Conservation (phyloP, 78 protist genomes). For the Emiliania huxleyi region DNA sequence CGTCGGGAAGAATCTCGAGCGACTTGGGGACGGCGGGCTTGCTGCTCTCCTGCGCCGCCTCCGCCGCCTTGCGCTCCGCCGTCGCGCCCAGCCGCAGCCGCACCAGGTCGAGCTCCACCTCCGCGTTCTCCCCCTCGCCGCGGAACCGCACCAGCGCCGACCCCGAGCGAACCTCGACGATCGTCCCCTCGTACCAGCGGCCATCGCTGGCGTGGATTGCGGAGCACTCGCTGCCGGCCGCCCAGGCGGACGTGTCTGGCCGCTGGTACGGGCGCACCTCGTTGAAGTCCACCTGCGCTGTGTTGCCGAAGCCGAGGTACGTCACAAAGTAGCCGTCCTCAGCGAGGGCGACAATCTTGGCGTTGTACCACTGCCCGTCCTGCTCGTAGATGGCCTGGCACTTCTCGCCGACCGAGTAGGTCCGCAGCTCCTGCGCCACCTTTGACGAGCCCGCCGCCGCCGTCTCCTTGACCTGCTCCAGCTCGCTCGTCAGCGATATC, state of each 20-base stretch:
- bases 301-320: neutral
- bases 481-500: neutral
- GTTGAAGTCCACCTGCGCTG: constrained; percentile 1
- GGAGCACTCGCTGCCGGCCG: neutral
- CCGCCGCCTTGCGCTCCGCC: neutral
- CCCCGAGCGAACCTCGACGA: neutral
- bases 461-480: neutral
- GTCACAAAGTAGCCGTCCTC: constrained; percentile 20
- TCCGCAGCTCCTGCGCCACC: too few species aligned
- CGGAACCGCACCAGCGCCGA: neutral
- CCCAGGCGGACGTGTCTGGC: neutral
- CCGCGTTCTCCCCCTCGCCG: neutral
- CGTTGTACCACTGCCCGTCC: constrained; percentile 20
- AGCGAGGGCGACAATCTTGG: neutral
- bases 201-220: neutral
- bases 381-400: neutral
- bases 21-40: neutral
- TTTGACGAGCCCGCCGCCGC: too few species aligned
- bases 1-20: neutral
- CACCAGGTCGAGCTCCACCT: neutral
- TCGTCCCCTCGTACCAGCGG: neutral
- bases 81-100: neutral
- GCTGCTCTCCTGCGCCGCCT: neutral
- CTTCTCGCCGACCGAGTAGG: neutral
- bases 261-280: constrained; percentile 5